Evolutionary conservation across 2,329 filamentous ascomycete genomes (phyloP).

Genomic region (Fusarium poae): DNA sequence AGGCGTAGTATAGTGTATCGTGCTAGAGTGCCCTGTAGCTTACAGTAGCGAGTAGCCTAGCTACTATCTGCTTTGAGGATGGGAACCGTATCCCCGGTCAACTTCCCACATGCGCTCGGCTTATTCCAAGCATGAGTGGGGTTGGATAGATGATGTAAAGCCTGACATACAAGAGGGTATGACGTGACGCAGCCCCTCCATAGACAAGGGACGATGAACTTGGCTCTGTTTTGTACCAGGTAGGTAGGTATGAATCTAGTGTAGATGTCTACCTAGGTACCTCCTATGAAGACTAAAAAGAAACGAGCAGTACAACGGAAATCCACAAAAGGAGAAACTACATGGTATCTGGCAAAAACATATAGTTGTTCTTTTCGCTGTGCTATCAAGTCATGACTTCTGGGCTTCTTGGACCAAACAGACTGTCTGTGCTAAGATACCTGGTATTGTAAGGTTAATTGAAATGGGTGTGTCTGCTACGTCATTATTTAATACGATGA

Average conservation of each 20-base stretch:
- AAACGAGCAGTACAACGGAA: not conserved
- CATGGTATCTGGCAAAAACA: not conserved
- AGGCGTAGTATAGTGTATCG: not conserved
- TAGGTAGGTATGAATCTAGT: too few relatives aligned
- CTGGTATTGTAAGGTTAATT: not conserved
- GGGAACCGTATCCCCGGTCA: constrained; percentile 1
- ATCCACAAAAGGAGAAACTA: not conserved
- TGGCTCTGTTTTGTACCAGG: not conserved
- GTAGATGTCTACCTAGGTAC: too few relatives aligned
- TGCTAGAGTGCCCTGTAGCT: not conserved
- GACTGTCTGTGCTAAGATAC: constrained; percentile 1
- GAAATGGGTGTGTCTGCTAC: constrained; percentile 9
- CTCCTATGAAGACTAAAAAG: not conserved
- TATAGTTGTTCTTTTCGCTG: not conserved
- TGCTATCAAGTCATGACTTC: not conserved
- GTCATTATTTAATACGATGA: constrained; percentile 24
- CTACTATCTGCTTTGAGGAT: not conserved
- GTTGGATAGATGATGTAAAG: constrained; percentile 39
- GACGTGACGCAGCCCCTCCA: constrained; percentile 29
- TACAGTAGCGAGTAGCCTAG: not conserved
- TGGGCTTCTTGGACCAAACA: not conserved
- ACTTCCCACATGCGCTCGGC: constrained; percentile 13
- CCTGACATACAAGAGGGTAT: constrained; percentile 21
- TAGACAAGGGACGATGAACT: not conserved
- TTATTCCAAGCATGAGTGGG: not conserved